A percentile compares a stretch with the other conserved stretches of the same genome.
Evolutionary conservation across 2,329 filamentous ascomycete species (phyloP).

Genomic region (Pseudofabraea citricarpa): DNA sequence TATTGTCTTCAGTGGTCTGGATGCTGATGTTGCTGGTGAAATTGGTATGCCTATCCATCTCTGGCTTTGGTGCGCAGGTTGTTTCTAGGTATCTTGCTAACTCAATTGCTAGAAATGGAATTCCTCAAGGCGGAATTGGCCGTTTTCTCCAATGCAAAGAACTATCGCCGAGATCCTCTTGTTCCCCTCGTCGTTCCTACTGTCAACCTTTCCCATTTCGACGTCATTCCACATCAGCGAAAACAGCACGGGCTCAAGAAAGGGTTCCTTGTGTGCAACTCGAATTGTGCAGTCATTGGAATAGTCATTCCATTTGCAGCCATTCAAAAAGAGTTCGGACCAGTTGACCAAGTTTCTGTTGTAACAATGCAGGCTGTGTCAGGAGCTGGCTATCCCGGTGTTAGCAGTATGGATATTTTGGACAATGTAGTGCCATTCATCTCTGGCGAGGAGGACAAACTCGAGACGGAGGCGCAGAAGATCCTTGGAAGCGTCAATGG

Average conservation of each 20-base stretch:
- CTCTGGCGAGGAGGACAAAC: slow-evolving; percentile 89
- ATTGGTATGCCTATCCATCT: slow-evolving; percentile 58
- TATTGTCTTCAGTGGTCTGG: slow-evolving; percentile 86
- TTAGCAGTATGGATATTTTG: slow-evolving; percentile 90
- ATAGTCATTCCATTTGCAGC: slow-evolving; percentile 93
- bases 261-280: slow-evolving; percentile 96
- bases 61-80: no score
- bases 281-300: slow-evolving; percentile 95
- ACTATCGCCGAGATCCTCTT: slow-evolving; percentile 85
- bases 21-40: slow-evolving; percentile 87
- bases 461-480: slow-evolving; percentile 92
- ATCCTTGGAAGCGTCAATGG: slow-evolving; percentile 75
- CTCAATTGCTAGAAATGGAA: slow-evolving; percentile 63
- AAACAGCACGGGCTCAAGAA: slow-evolving; percentile 66
- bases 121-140: slow-evolving; percentile 85
- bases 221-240: slow-evolving; percentile 85
- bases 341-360: slow-evolving; percentile 69
- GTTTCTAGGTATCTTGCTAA: no score
- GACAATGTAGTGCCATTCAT: slow-evolving; percentile 97
- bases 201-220: slow-evolving; percentile 84
- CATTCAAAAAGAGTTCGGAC: slow-evolving; percentile 79
- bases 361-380: slow-evolving; percentile 95
- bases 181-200: slow-evolving; percentile 93
- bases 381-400: slow-evolving; percentile 85
- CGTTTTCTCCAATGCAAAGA: slow-evolving; percentile 97